Percentiles rank a stretch among this genome's conserved stretches.
Conservation (phyloP, 1,284 basidiomycete species). For the Irpex rosettiformis region DNA sequence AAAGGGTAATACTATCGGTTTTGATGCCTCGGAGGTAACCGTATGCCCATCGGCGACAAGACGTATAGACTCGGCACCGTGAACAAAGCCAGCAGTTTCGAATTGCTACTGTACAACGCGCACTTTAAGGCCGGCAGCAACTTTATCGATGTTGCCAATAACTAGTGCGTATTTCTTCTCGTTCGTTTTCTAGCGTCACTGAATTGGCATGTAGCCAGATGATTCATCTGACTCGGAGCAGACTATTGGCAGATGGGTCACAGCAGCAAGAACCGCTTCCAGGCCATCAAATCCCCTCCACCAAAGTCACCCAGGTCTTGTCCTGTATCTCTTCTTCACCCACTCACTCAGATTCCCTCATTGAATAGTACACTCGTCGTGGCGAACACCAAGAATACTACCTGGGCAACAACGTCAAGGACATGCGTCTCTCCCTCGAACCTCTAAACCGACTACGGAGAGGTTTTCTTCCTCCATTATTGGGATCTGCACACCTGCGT, state of each 20-base stretch:
- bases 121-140: conserved; percentile 30
- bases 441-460: conserved; percentile 8
- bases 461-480: conserved; percentile 9
- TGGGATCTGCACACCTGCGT: conserved; percentile 8
- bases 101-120: conserved; percentile 32
- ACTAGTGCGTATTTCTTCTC: conserved; percentile 21
- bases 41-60: conserved; percentile 48
- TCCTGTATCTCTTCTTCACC: background rate
- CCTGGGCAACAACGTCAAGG: conserved; percentile 32
- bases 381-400: conserved; percentile 38
- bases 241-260: conserved; percentile 42
- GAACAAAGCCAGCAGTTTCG: conserved; percentile 29
- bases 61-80: conserved; percentile 38
- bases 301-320: conserved; percentile 27
- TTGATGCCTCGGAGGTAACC: conserved; percentile 53
- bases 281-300: conserved; percentile 42
- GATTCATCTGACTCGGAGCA: conserved; percentile 29
- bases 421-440: conserved; percentile 4
- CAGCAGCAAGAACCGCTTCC: conserved; percentile 36
- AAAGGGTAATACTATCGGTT: too few species aligned
- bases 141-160: conserved; percentile 32
- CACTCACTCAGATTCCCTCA: too few species aligned
- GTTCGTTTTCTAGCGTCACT: background rate
- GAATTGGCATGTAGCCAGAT: conserved; percentile 22
- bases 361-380: conserved; percentile 33